A percentile compares a stretch with the other conserved stretches of the same genome.
Conservation (phyloP, 345 rosid species). For the Citrus inodora region DNA sequence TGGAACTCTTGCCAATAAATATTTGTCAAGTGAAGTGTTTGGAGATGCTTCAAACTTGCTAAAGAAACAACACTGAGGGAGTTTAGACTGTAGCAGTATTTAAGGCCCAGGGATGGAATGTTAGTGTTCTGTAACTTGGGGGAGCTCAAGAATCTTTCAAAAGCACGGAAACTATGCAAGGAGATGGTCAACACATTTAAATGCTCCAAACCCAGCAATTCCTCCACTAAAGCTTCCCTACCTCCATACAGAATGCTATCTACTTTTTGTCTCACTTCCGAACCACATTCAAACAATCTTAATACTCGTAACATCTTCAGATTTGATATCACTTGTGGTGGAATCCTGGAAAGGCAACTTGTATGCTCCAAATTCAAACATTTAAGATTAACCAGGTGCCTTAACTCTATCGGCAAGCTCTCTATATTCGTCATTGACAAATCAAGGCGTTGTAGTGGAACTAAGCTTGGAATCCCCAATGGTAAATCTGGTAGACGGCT, state of each 20-base stretch:
- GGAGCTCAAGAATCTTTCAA: not conserved
- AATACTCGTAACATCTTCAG: constrained; percentile 7
- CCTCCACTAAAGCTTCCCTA: not conserved
- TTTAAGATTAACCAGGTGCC: constrained; percentile 20
- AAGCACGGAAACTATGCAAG: not conserved
- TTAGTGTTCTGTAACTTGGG: not conserved
- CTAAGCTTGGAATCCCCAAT: constrained; percentile 9
- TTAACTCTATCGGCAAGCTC: constrained; percentile 25
- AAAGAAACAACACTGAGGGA: not conserved
- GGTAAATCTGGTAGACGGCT: constrained; percentile 10
- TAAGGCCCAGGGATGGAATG: too few species aligned
- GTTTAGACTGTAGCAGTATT: too few species aligned
- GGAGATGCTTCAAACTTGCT: not conserved
- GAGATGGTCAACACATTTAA: not conserved
- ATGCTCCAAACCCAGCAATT: constrained; percentile 7
- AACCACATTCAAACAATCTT: not conserved
- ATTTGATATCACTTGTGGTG: constrained; percentile 3
- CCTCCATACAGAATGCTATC: too few species aligned
- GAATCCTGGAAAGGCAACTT: constrained; percentile 5
- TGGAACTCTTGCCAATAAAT: not conserved
- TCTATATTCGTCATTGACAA: constrained; percentile 12
- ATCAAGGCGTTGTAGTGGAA: constrained; percentile 21
- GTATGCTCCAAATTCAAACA: constrained; percentile 17
- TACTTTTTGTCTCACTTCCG: too few species aligned
- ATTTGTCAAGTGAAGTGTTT: not conserved